Percentiles rank a stretch among this genome's conserved stretches.
Conservation (phyloP, 768 basidiomycete genomes). For the Pseudohyphozyma bogoriensis region DNA sequence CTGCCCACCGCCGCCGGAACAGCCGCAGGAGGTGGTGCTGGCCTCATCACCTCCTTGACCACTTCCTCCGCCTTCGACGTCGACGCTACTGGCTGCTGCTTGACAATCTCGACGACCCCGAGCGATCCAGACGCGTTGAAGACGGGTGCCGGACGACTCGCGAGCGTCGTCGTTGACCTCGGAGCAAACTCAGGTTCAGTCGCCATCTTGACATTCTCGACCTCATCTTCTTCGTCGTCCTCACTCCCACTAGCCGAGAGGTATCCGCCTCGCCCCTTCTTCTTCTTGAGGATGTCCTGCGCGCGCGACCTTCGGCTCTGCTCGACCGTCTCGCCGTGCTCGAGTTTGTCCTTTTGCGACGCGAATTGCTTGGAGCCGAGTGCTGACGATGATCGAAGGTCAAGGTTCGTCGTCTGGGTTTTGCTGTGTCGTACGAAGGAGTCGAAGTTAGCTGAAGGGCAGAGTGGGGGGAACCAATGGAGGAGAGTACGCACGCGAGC, state of each 20-base stretch:
- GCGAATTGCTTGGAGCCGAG: conserved; percentile 62
- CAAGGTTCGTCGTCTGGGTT: conserved; percentile 58
- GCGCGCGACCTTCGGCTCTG: conserved; percentile 19
- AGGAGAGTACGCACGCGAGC: conserved; percentile 51
- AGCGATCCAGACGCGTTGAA: conserved; percentile 27
- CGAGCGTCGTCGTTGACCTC: conserved; percentile 6
- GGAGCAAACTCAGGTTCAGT: neutral
- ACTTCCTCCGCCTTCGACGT: too few species aligned
- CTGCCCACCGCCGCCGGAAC: conserved; percentile 13
- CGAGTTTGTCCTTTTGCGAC: conserved; percentile 39
- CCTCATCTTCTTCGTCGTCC: conserved; percentile 54
- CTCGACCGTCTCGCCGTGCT: conserved; percentile 18
- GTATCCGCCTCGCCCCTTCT: conserved; percentile 41
- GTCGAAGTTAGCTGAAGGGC: neutral
- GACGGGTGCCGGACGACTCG: conserved; percentile 1
- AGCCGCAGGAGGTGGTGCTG: neutral
- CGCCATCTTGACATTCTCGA: conserved; percentile 30
- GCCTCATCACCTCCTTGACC: too few species aligned
- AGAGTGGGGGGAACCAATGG: neutral
- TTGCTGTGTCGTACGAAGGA: conserved; percentile 45
- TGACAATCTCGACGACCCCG: conserved; percentile 9
- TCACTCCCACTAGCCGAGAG: conserved; percentile 35
- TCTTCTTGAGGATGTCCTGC: conserved; percentile 23
- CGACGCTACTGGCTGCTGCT: too few species aligned
- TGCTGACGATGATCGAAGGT: conserved; percentile 68